Base-by-base conservation (phyloP, 257 asterid species). In the Verbascum thapsus region DNA sequence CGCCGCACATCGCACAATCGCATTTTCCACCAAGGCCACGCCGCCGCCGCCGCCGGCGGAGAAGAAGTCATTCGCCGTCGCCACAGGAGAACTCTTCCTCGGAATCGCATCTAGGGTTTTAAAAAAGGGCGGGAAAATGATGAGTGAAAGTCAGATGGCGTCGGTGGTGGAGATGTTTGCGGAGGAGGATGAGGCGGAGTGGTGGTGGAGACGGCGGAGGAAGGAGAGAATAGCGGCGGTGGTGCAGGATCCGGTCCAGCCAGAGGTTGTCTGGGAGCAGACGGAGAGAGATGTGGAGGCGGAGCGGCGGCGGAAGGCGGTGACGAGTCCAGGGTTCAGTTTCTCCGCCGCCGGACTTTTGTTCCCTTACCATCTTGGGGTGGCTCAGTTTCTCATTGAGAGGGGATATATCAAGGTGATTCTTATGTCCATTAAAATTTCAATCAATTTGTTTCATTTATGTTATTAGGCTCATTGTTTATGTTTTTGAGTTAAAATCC, bases 291-390 rank as follows among this genome's bases (percentile, higher is more conserved):
- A 94, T 58, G 90, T 90, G 72, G 95, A 87, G 74, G 97, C 96
- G 6, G 99, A 94, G 90, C 81, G 72, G 79, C 61, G 69, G 67
- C 71, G 88, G 45, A 82, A 69, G 82, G 84, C 66, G 37, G 90
- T 94, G 45, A 85, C 81, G 32, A 85, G 92, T 64, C 99, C 96
- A 1, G 99, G 99, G 19, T 94, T 94, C 66, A 94, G 99, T 56
- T 94, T 94, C 76, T 94, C 99, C 37, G 97, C 99, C 8, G 99
- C 99, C 0, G 99, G 99, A 40, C 99, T 89, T 60, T 68, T 92
- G 94, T 85, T 92, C 55, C 97, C 99, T 0, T 92, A 92, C 62
- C 96, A 92, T 83, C 91, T 92, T 55, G 99, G 99, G 26, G 99
- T 80, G 54, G 97, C 99, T 58, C 85, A 84, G 71, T 64, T 80